Percentiles rank a stretch among this genome's conserved stretches.
Evolutionary conservation across 768 basidiomycete species (phyloP).

Genomic region (Daedalea quercina): DNA sequence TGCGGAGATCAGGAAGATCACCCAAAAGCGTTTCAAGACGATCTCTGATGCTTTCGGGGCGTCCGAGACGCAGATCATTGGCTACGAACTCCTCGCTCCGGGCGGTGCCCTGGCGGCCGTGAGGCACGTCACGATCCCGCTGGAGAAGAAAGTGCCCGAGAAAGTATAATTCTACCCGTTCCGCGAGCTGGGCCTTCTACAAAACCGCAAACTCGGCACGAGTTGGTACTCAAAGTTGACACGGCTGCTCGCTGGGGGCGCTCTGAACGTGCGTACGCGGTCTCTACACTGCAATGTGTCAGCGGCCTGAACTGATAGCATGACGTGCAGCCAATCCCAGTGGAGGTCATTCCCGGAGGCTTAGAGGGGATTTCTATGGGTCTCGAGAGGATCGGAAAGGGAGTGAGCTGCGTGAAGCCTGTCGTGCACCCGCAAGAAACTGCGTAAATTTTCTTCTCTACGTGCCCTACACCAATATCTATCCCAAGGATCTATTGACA

Average conservation of each 20-base stretch:
- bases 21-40: slow-evolving; percentile 6
- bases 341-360: slow-evolving; percentile 17
- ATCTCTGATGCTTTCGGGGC: slow-evolving; percentile 18
- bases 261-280: slow-evolving; percentile 11
- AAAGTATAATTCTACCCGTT: slow-evolving; percentile 8
- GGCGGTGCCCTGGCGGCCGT: slow-evolving; percentile 12
- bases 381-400: slow-evolving; percentile 9
- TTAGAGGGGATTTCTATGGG: slow-evolving; percentile 15
- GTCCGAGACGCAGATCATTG: slow-evolving; percentile 13
- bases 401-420: slow-evolving; percentile 37
- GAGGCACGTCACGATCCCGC: neutral
- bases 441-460: slow-evolving; percentile 10
- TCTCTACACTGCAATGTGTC: neutral
- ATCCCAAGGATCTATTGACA: too few species aligned
- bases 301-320: neutral
- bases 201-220: slow-evolving; percentile 3
- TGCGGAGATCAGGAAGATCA: slow-evolving; percentile 2
- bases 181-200: slow-evolving; percentile 5
- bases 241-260: slow-evolving; percentile 6
- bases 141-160: neutral
- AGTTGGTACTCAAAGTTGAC: slow-evolving; percentile 1
- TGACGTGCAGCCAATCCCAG: slow-evolving; percentile 11
- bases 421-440: slow-evolving; percentile 36
- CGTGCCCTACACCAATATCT: too few species aligned
- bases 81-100: slow-evolving; percentile 10